A percentile compares a stretch with the other conserved stretches of the same genome.
Conservation (phyloP, 495 filamentous ascomycete species). For the Lasiosphaeria ovina region DNA sequence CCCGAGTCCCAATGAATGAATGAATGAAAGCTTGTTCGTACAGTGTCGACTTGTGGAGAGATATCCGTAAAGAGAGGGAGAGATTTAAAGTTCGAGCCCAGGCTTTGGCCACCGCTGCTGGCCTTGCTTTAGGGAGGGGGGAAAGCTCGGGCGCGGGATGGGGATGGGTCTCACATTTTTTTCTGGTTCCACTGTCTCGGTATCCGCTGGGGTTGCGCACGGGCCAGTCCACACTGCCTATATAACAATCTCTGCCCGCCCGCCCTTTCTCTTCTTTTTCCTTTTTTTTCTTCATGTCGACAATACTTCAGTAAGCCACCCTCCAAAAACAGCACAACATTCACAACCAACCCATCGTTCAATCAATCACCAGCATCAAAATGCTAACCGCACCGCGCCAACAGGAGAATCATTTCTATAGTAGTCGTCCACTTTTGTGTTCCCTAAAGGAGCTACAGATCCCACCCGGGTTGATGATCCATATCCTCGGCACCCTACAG, state of each 20-base stretch:
- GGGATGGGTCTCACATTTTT: background rate
- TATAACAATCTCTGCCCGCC: slow-evolving; percentile 25
- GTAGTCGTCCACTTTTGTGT: slow-evolving; percentile 76
- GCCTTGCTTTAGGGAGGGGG: no score
- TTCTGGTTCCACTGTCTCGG: no score
- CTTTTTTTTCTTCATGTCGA: slow-evolving; percentile 53
- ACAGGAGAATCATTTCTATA: slow-evolving; percentile 83
- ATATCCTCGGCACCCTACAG: slow-evolving; percentile 60
- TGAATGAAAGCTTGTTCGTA: no score
- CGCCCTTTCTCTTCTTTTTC: slow-evolving; percentile 26
- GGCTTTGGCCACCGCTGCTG: no score
- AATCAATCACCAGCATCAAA: background rate
- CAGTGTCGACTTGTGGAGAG: no score
- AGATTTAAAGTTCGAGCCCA: no score
- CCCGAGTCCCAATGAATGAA: no score
- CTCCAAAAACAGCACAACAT: slow-evolving; percentile 25
- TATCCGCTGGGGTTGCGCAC: slow-evolving; percentile 26
- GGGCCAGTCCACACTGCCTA: slow-evolving; percentile 35
- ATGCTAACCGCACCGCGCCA: slow-evolving; percentile 19
- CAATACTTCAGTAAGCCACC: slow-evolving; percentile 55
- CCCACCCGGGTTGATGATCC: slow-evolving; percentile 61
- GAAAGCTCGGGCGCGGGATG: no score
- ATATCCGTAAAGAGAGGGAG: no score
- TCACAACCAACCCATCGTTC: background rate
- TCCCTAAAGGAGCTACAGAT: slow-evolving; percentile 67